Conservation (phyloP, 1,139 yeast species). For the Saccharomycopsis hybrid region DNA sequence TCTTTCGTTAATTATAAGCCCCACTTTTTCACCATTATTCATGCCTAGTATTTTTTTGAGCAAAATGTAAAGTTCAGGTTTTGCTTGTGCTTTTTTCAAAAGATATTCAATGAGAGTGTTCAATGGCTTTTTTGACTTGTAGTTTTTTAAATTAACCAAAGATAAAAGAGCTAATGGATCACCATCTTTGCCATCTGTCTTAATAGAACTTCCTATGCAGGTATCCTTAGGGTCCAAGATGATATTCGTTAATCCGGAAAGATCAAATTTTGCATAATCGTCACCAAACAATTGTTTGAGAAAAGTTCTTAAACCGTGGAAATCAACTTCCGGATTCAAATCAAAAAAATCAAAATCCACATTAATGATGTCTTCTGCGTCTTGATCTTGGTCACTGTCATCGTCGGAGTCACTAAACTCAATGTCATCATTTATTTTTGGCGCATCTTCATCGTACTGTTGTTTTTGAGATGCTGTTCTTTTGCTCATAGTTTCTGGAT, state of each 20-base stretch:
- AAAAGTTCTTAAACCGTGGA: slow-evolving; percentile 84
- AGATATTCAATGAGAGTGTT: slow-evolving; percentile 50
- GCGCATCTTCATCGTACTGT: background rate
- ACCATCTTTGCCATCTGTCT: slow-evolving; percentile 88
- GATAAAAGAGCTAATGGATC: slow-evolving; percentile 90
- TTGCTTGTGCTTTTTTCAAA: slow-evolving; percentile 45
- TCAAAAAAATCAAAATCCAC: slow-evolving; percentile 95
- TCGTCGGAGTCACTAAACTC: slow-evolving; percentile 30
- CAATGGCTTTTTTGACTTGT: slow-evolving; percentile 40
- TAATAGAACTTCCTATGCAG: slow-evolving; percentile 69
- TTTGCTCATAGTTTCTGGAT: slow-evolving; percentile 14
- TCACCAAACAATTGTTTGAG: slow-evolving; percentile 85
- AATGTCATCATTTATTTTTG: slow-evolving; percentile 16
- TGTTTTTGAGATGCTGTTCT: slow-evolving; percentile 14
- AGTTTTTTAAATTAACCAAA: slow-evolving; percentile 53
- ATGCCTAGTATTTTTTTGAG: slow-evolving; percentile 54
- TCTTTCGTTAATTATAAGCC: slow-evolving; percentile 76
- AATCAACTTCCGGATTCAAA: slow-evolving; percentile 77
- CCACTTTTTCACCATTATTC: slow-evolving; percentile 41
- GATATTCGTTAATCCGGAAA: slow-evolving; percentile 74
- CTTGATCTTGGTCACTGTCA: slow-evolving; percentile 30
- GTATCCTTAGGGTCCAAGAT: slow-evolving; percentile 62
- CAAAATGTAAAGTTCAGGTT: slow-evolving; percentile 56
- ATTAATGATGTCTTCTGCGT: slow-evolving; percentile 50
- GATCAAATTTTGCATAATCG: slow-evolving; percentile 63